Conservation (phyloP, 139 green algal genomes). For the Protoeuglena noctilucae region DNA sequence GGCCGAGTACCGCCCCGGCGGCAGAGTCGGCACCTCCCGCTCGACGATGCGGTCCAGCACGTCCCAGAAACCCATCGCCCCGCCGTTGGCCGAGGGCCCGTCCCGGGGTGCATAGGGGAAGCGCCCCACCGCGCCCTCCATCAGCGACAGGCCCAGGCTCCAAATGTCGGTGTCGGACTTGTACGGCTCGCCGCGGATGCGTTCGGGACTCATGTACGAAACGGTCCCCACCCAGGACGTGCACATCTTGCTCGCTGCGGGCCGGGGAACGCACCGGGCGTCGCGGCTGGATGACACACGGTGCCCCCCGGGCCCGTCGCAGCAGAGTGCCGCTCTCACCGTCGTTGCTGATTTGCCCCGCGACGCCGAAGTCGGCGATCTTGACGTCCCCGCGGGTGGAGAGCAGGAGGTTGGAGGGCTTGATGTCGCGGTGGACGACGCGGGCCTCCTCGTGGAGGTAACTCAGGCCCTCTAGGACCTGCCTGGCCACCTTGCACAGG, state of each 20-base stretch:
- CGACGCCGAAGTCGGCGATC: slow-evolving; percentile 52
- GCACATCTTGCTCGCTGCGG: not conserved
- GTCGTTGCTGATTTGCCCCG: no score
- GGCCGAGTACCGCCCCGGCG: not conserved
- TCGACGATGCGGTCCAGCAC: not conserved
- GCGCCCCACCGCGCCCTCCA: not conserved
- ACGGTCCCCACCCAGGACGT: not conserved
- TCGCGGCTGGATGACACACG: no score
- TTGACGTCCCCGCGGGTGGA: slow-evolving; percentile 34
- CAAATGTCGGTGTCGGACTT: not conserved
- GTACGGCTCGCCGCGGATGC: not conserved
- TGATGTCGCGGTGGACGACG: slow-evolving; percentile 61
- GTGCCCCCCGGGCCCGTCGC: no score
- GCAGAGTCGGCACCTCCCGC: no score
- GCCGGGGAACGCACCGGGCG: no score
- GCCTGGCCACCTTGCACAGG: slow-evolving; percentile 4
- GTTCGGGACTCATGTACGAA: not conserved
- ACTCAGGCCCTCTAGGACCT: slow-evolving; percentile 26
- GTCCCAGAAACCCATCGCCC: not conserved
- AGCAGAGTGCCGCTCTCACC: no score
- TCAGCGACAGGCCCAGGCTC: not conserved
- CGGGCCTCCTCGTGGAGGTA: slow-evolving; percentile 38
- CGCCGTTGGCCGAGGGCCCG: no score
- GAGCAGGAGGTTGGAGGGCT: slow-evolving; percentile 60
- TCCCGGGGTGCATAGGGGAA: not conserved